Percentiles rank a stretch among this genome's conserved stretches.
Conservation (phyloP, 768 basidiomycete genomes). For the Collybia sp. region DNA sequence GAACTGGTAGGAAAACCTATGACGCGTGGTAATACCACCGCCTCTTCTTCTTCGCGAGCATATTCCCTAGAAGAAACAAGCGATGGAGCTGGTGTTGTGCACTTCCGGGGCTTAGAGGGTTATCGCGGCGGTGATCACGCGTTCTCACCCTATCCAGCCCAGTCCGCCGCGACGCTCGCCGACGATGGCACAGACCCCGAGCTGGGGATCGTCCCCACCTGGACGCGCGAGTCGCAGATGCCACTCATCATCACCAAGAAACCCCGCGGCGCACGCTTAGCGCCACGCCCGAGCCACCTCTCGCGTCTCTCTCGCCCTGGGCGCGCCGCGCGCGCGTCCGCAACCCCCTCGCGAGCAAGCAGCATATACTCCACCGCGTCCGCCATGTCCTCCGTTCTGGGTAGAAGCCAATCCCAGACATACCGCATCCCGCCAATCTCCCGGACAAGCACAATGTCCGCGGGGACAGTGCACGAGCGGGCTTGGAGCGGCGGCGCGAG, state of each 20-base stretch:
- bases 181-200: slow-evolving; percentile 2
- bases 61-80: slow-evolving; percentile 37
- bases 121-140: slow-evolving; percentile 8
- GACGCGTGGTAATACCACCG: too few species aligned
- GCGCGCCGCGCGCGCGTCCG: slow-evolving; percentile 2
- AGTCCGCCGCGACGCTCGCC: slow-evolving; percentile 2
- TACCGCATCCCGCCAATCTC: slow-evolving; percentile 11
- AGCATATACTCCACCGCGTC: neutral
- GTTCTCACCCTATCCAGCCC: slow-evolving; percentile 1
- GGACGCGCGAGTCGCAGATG: slow-evolving; percentile 10
- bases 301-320: neutral
- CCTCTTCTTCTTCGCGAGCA: slow-evolving; percentile 19
- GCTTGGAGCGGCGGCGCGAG: neutral
- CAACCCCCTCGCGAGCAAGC: neutral
- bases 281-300: neutral
- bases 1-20: too few species aligned
- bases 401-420: neutral
- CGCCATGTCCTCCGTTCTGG: neutral
- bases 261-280: slow-evolving; percentile 8
- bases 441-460: slow-evolving; percentile 11
- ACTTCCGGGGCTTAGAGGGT: slow-evolving; percentile 21
- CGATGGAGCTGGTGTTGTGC: slow-evolving; percentile 32
- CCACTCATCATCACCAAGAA: slow-evolving; percentile 8
- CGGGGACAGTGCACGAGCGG: neutral
- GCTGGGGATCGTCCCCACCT: slow-evolving; percentile 4